phyloP scores from a whole-genome alignment of 768 basidiomycete genomes.

The Termitomyces bulborhizus region DNA sequence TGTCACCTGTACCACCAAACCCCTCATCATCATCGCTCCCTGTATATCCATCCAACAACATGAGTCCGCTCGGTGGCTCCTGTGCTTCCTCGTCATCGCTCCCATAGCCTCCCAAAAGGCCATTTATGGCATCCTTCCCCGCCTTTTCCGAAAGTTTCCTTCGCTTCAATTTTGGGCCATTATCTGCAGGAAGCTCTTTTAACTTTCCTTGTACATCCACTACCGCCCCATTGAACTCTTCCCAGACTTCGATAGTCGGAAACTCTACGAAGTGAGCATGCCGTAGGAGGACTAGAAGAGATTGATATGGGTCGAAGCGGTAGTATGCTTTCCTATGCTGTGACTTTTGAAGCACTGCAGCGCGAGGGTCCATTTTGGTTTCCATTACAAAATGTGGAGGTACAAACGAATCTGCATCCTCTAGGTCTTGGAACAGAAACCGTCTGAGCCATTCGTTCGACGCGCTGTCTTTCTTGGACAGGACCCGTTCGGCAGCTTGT shows the following conservation, averaged over 20 bases:
- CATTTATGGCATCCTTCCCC: slow-evolving; percentile 50
- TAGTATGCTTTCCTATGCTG: slow-evolving; percentile 39
- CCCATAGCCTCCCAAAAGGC: slow-evolving; percentile 55
- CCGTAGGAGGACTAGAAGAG: slow-evolving; percentile 43
- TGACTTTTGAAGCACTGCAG: slow-evolving; percentile 14
- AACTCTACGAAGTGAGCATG: slow-evolving; percentile 75
- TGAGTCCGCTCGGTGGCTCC: slow-evolving; percentile 27
- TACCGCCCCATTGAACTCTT: slow-evolving; percentile 59
- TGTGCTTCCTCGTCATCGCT: slow-evolving; percentile 36
- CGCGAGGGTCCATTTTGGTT: slow-evolving; percentile 34
- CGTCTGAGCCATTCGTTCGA: slow-evolving; percentile 50
- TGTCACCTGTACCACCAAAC: slow-evolving; percentile 15
- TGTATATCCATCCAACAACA: slow-evolving; percentile 35
- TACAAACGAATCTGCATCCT: slow-evolving; percentile 49
- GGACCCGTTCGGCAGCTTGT: slow-evolving; percentile 22
- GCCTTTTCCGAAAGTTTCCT: slow-evolving; percentile 46
- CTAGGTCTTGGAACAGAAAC: slow-evolving; percentile 46
- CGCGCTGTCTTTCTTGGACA: slow-evolving; percentile 29
- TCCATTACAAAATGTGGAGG: slow-evolving; percentile 58
- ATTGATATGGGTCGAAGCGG: slow-evolving; percentile 44
- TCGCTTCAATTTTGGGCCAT: slow-evolving; percentile 42
- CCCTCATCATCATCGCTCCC: slow-evolving; percentile 38
- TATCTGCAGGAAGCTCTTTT: slow-evolving; percentile 22
- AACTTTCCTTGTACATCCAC: slow-evolving; percentile 47
- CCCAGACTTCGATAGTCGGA: slow-evolving; percentile 76